phyloP scores from a whole-genome alignment of 768 basidiomycete species.

The Trametes maxima region DNA sequence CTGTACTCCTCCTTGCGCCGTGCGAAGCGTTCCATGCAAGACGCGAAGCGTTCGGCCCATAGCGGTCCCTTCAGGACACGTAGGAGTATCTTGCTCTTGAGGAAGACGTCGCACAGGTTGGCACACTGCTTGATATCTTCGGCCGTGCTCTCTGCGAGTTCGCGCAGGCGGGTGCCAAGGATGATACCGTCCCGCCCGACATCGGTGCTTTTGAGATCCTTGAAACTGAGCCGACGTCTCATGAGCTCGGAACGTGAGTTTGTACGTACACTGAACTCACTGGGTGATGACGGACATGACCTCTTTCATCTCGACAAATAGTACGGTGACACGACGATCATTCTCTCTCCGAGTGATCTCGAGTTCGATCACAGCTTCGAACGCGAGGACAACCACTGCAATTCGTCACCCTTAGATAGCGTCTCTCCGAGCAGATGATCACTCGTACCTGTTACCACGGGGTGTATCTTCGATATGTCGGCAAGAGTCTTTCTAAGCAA shows the following conservation, averaged over 20 bases:
- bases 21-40: constrained; percentile 37
- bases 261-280: constrained; percentile 32
- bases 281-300: constrained; percentile 50
- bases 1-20: constrained; percentile 40
- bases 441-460: neutral
- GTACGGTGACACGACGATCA: neutral
- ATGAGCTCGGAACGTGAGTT: neutral
- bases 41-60: constrained; percentile 44
- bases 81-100: constrained; percentile 43
- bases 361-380: neutral
- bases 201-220: neutral
- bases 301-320: constrained; percentile 43
- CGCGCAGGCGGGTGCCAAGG: constrained; percentile 36
- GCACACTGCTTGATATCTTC: constrained; percentile 47
- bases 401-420: no score
- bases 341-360: constrained; percentile 4
- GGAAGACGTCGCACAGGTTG: constrained; percentile 48
- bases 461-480: neutral
- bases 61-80: constrained; percentile 37
- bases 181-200: constrained; percentile 37
- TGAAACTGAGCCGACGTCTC: neutral
- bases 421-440: no score
- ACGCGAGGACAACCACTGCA: constrained; percentile 6
- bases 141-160: constrained; percentile 35
- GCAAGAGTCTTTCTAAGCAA: neutral